Conservation (phyloP, 352 stramenopile species). For the Phytophthora hybrid region DNA sequence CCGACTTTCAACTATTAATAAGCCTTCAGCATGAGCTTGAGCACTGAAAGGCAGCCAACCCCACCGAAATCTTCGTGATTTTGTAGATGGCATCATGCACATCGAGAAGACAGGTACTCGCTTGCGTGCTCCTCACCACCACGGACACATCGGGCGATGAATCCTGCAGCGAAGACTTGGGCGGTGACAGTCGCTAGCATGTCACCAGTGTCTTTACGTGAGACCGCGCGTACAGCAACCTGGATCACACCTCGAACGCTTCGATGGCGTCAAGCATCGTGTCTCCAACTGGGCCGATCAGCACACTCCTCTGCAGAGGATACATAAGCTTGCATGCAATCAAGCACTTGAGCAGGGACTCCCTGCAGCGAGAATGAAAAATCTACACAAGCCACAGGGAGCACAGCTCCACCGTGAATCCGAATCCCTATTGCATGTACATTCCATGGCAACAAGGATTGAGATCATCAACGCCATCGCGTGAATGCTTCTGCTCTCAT, state of each 20-base stretch:
- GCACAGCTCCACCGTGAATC: no score
- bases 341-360: background rate
- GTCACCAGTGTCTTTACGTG: background rate
- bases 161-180: background rate
- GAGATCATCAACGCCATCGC: background rate
- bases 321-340: background rate
- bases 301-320: background rate
- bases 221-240: background rate
- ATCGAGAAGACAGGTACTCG: background rate
- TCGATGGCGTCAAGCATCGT: background rate
- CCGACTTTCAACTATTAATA: no score
- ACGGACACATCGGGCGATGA: slow-evolving; percentile 4
- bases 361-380: no score
- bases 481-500: no score
- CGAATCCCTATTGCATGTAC: no score
- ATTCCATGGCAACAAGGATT: no score
- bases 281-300: background rate
- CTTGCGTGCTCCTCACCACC: background rate
- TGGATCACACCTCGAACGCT: background rate
- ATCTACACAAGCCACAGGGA: no score
- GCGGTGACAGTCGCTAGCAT: background rate
- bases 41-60: background rate
- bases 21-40: no score
- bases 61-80: background rate
- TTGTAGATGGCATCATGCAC: background rate